These are phyloP conservation scores for Hypomyces perniciosus DNA, from an alignment of 2,329 filamentous ascomycete genomes.

Conservation along the genomic window DNA sequence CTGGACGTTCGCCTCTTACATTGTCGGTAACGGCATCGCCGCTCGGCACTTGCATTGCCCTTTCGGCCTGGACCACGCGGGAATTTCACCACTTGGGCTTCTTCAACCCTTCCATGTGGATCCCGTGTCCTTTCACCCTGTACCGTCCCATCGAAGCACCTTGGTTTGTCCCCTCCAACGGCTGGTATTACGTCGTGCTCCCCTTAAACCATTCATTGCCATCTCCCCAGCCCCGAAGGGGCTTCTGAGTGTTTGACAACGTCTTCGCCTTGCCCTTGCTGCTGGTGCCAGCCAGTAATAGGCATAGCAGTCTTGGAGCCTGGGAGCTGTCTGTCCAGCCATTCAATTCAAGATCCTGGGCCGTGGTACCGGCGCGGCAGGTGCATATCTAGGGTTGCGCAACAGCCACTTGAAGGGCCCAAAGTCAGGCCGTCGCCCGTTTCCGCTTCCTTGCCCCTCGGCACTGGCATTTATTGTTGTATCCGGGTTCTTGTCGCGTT, in stretches of 20 bases:
- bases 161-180: not conserved
- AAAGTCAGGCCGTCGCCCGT: not conserved
- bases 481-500: not conserved
- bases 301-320: slow-evolving; percentile 12
- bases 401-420: slow-evolving; percentile 4
- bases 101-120: slow-evolving; percentile 7
- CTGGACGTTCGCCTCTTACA: not conserved
- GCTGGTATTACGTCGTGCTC: not conserved
- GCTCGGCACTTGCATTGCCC: slow-evolving; percentile 9
- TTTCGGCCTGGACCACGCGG: slow-evolving; percentile 7
- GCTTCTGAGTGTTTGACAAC: not conserved
- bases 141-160: not conserved
- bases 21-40: slow-evolving; percentile 4
- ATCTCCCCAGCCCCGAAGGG: slow-evolving; percentile 5
- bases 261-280: slow-evolving; percentile 7
- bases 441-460: not conserved
- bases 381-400: slow-evolving; percentile 5
- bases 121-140: not conserved
- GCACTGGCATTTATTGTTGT: not conserved
- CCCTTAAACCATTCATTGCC: not conserved
- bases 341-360: slow-evolving; percentile 4
- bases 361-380: slow-evolving; percentile 4
- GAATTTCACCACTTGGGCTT: not conserved
- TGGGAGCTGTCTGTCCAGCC: not conserved
- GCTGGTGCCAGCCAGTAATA: slow-evolving; percentile 5